Evolutionary conservation across 768 basidiomycete species (phyloP), one percentile per base, ranked within the genome.

Genomic region (Amanita pseudoporphyria): DNA sequence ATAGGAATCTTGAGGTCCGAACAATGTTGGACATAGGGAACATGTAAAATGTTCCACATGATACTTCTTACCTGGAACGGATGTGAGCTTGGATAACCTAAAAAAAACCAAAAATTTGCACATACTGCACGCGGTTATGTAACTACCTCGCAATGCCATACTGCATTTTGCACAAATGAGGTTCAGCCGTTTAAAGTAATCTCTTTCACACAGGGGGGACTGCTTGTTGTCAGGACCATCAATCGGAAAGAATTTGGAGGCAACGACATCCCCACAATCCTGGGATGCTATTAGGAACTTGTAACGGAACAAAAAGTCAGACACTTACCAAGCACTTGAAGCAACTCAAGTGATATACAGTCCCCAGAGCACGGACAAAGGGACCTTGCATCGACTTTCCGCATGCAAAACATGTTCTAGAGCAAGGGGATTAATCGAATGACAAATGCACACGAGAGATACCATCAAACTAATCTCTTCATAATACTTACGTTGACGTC

Each of bases 1-100:
- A 69, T 99, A 99, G 45, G 93, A 96, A 68, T 98, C 96, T 62
- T 95, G 90, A 3, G 95, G 93, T 5, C 96, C 96, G 61, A 99
- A 98, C 35, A 97, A 77, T 12, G 87, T 94, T 42, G 95, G 78
- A 68, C 96, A 98, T 51, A 94, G 82, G 5, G 93, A 95, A 70
- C 96, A 99, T 42, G 94, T 96, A 65, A 99, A 99, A 65, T 98
- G 96, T 69, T 99, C 96, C 57, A 98, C 94, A 65, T 99, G 95
- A 67, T 84, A 99, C 68, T 99, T 99, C 75, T 93, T 91, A 72
- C 87, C 94, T 97, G 66, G 5, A 59, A 52, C 53, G 56, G 30
- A 21, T 48, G 45, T 45, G n/a, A 42, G 45, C 28, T 22, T 49
- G 41, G 54, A 24, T 38, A 52, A 37, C 22, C 7, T 28, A 30